Conservation (phyloP, 176 grass and related monocot genomes). For the Elymus sibiricus region DNA sequence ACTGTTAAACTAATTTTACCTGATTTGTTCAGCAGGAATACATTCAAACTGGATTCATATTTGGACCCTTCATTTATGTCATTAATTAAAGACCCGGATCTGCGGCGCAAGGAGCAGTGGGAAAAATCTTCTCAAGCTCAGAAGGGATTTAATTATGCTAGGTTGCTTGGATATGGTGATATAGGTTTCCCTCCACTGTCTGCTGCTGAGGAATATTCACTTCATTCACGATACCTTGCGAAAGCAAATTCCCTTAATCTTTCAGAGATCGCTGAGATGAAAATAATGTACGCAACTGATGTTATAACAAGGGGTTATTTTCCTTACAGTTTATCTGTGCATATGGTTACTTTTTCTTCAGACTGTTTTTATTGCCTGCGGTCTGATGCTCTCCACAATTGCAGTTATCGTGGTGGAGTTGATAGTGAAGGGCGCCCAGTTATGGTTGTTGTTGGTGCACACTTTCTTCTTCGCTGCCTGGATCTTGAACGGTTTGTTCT, state of each 20-base stretch:
- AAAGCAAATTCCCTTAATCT: slow-evolving; percentile 99
- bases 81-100: slow-evolving; percentile 93
- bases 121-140: slow-evolving; percentile 71
- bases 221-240: slow-evolving; percentile 93
- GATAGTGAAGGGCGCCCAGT: slow-evolving; percentile 86
- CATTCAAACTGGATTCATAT: slow-evolving; percentile 84
- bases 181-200: slow-evolving; percentile 77
- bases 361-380: background rate
- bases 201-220: slow-evolving; percentile 94
- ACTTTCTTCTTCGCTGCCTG: slow-evolving; percentile 94
- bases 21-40: slow-evolving; percentile 53
- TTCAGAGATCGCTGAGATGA: slow-evolving; percentile 98
- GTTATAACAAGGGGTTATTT: background rate
- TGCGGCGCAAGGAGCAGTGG: slow-evolving; percentile 71
- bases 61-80: slow-evolving; percentile 97
- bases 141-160: slow-evolving; percentile 91
- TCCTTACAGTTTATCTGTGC: background rate
- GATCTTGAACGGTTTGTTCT: slow-evolving; percentile 95
- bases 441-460: slow-evolving; percentile 95
- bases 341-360: background rate
- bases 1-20: slow-evolving; percentile 14
- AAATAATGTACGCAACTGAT: slow-evolving; percentile 69
- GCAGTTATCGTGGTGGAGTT: slow-evolving; percentile 82
- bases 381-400: slow-evolving; percentile 16
- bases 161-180: slow-evolving; percentile 90